These are phyloP conservation scores for Hura crepitans DNA, from an alignment of 441 rosid genomes.

Conservation along the genomic window DNA sequence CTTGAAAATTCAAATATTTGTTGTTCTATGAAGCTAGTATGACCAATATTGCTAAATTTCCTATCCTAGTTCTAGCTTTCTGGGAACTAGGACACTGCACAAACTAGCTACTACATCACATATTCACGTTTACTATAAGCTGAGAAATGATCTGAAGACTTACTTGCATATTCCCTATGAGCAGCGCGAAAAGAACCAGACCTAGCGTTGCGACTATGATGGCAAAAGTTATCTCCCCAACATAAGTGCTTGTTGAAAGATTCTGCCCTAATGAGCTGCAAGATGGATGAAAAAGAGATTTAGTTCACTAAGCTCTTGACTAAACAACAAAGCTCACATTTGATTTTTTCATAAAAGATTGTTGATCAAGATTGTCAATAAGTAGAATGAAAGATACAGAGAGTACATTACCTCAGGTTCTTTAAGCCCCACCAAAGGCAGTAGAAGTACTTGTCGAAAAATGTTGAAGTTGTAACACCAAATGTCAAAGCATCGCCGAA, in stretches of 20 bases:
- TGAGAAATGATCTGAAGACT: conserved; percentile 17
- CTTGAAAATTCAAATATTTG: neutral
- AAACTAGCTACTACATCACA: no score
- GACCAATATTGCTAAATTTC: neutral
- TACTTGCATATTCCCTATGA: conserved; percentile 91
- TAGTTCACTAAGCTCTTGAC: no score
- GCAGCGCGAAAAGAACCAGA: conserved; percentile 78
- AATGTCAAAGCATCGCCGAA: conserved; percentile 61
- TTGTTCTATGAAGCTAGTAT: neutral
- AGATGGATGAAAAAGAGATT: conserved; percentile 6
- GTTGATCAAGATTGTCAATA: no score
- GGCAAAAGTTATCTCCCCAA: conserved; percentile 66
- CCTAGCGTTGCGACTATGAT: conserved; percentile 66
- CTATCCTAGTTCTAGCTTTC: neutral
- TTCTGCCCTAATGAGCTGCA: conserved; percentile 77
- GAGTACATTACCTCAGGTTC: conserved; percentile 59
- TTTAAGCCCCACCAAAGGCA: conserved; percentile 96
- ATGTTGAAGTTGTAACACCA: conserved; percentile 48
- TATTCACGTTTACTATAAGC: no score
- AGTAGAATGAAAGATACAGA: neutral
- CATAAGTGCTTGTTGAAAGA: conserved; percentile 60
- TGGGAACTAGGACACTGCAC: no score
- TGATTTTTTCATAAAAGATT: no score
- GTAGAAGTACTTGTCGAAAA: conserved; percentile 77
- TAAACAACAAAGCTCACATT: no score